Evolutionary conservation across 176 grass and related monocot genomes (phyloP).

Genomic region (Oryza longistaminata): DNA sequence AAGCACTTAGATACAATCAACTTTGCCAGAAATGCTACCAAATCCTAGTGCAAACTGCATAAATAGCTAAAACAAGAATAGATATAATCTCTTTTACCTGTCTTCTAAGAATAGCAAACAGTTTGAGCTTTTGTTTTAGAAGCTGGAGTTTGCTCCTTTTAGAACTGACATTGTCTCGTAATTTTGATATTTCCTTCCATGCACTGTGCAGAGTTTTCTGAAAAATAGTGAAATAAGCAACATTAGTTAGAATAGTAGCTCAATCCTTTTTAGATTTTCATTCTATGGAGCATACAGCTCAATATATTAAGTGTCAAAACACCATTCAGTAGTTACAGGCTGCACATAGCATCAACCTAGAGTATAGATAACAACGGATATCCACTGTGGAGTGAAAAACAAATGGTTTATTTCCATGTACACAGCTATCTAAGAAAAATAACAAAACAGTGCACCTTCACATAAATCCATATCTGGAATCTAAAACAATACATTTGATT

Average conservation of each 20-base stretch:
- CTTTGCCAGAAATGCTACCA: neutral
- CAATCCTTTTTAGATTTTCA: neutral
- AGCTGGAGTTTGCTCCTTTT: slow-evolving; percentile 76
- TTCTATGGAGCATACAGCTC: neutral
- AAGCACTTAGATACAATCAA: slow-evolving; percentile 31
- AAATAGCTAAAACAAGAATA: slow-evolving; percentile 16
- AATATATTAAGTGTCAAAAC: neutral
- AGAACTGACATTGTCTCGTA: slow-evolving; percentile 74
- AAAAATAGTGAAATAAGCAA: slow-evolving; percentile 33
- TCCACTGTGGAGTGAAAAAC: neutral
- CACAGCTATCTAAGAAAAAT: neutral
- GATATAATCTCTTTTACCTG: slow-evolving; percentile 55
- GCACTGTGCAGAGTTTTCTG: slow-evolving; percentile 91
- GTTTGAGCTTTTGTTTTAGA: slow-evolving; percentile 79
- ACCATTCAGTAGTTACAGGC: neutral
- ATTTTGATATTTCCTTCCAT: slow-evolving; percentile 76
- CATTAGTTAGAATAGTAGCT: neutral
- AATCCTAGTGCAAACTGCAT: slow-evolving; percentile 8
- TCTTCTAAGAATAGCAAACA: slow-evolving; percentile 74
- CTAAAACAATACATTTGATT: slow-evolving; percentile 9
- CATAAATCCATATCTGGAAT: neutral
- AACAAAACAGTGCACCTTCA: neutral
- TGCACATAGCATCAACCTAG: slow-evolving; percentile 8
- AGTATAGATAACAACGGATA: neutral
- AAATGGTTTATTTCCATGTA: neutral